phyloP scores from a whole-genome alignment of 345 rosid species.

The Cardamine chenopodiifolia region DNA sequence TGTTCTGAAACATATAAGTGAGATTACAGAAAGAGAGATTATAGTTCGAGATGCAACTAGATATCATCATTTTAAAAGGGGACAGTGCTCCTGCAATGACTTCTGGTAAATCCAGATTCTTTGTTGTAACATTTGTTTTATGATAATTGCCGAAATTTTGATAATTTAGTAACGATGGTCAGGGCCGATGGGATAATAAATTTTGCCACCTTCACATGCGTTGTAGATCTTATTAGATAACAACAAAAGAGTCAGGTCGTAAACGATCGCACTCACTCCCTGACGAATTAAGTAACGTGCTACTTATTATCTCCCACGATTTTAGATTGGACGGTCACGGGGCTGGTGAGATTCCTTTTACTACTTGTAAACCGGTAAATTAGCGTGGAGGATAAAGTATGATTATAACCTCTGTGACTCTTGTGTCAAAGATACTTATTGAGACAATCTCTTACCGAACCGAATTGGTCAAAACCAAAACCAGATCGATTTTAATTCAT shows the following conservation, averaged over 20 bases:
- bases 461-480: not conserved
- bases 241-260: conserved; percentile 12
- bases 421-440: not conserved
- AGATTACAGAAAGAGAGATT: conserved; percentile 61
- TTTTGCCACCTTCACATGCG: not conserved
- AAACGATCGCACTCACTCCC: no score
- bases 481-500: no score
- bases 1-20: conserved; percentile 61
- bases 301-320: not conserved
- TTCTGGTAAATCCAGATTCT: conserved; percentile 55
- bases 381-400: not conserved
- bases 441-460: not conserved
- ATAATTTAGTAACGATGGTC: not conserved
- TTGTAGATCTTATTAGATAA: not conserved
- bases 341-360: not conserved
- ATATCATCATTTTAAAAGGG: conserved; percentile 75
- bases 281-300: conserved; percentile 7
- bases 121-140: conserved; percentile 12
- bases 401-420: not conserved
- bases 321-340: not conserved
- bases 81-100: conserved; percentile 75
- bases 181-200: not conserved
- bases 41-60: conserved; percentile 71
- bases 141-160: not conserved
- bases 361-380: not conserved